Evolutionary conservation across 306 rosid species (phyloP), one percentile per base, ranked within the genome.

Genomic region (Trifolium repens): DNA sequence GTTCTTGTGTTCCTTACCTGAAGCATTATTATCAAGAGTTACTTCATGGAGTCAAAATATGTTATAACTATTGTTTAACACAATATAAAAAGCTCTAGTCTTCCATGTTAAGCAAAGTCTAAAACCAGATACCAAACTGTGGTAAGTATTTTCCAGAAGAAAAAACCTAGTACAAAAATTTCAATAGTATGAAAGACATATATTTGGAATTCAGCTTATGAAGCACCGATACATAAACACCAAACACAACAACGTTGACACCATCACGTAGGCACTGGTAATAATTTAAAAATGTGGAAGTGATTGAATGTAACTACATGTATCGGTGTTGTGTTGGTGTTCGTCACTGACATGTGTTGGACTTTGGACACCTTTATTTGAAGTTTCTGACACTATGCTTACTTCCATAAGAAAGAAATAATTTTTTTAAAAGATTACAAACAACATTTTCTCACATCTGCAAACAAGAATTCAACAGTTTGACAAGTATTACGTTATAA

Each of bases 1-100:
- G 90, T 82, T 82, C 96, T 85, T 0, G 98, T 90, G 87, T 93
- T 93, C 83, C 90, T 83, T 44, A 93, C 87, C 98, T 93, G 91
- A 37, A 76, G 65, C 35, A 60, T 59, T 55, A 69, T 74, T 32
- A 59, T 60, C 72, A 82, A 69, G 46, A 73, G 68, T 57, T 16
- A 47, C 22, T 35, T 55, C 35, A 57, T 13, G 15, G 46, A 13
- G 37, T 77, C 17, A 30, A 44, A 43, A 63, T 49, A 47, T 12
- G 24, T 19, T 67, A 53, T 62, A 42, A 61, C 34, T 73, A 67
- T 59, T 52, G 46, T 50, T 59, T 30, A 22, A 64, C 16, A 17
- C 5, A 58, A 63, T 32, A 24, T 32, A 46, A 19, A 35, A 72
- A 26, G 43, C 40, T 42, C 34, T 17, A 61, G 9, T 61, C 42